Base-by-base conservation (phyloP, 352 stramenopile genomes). In the Paralagenidium karlingii region DNA sequence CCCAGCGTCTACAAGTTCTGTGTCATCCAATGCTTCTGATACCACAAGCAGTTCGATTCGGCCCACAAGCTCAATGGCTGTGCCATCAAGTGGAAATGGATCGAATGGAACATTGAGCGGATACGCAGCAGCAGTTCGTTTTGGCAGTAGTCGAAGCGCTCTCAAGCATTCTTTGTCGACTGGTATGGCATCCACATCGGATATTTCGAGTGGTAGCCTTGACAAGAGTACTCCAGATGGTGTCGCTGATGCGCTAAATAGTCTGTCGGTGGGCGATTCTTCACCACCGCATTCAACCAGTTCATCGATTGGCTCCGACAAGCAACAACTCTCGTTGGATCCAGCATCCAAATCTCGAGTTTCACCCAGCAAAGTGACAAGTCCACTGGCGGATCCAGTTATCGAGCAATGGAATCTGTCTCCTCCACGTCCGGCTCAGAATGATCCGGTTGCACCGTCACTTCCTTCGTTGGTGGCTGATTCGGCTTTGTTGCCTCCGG, bases 381-480 rank as follows among this genome's bases (percentile, higher is more conserved):
- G 59, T 33, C 58, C 64, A 37, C 53, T 84, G 22, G 54, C 53
- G n/a, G 70, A 84, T 25, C 68, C 66, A 7, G 63, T 80, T 40
- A 83, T 85, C 29, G 74, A 88, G 46, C 71, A 84, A 33, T 88
- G 74, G 74, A 84, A 80, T 28, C 29, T 88, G 19, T 85, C 74
- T 32, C 68, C 69, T 38, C 68, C 60, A 11, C 51, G 54, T 18
- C 51, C 61, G 9, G 61, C 70, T 5, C 68, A n/a, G n/a, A n/a
- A n/a, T n/a, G n/a, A n/a, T n/a, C n/a, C n/a, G n/a, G n/a, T n/a
- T n/a, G n/a, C n/a, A n/a, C n/a, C n/a, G n/a, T n/a, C n/a, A n/a
- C n/a, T n/a, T n/a, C n/a, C n/a, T n/a, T n/a, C n/a, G n/a, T n/a
- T n/a, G n/a, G n/a, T n/a, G n/a, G n/a, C n/a, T n/a, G n/a, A n/a